Evolutionary conservation across 2,329 filamentous ascomycete genomes (phyloP), one percentile per base, ranked within the genome.

Genomic region (Claviceps sp.): DNA sequence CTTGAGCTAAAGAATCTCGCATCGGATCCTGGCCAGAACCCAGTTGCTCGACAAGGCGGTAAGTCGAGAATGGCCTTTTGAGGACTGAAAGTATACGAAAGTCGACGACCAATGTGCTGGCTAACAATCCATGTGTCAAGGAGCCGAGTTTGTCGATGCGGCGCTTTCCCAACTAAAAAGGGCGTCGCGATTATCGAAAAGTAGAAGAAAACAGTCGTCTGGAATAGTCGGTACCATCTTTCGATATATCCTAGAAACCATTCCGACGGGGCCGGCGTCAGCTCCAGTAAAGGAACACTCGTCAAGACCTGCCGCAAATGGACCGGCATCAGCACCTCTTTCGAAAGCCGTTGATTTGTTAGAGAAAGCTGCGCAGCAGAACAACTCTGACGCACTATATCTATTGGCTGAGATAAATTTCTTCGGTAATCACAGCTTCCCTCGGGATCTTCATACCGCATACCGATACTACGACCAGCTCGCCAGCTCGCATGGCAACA

Each of bases 371-470:
- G 73, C 76, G 14, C 66, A 67, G 16, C 68, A 73, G 55, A 78
- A 79, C 57, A 81, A 89, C 63, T 78, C 87, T 2, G 90, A 98
- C 65, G 93, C 93, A 5, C 79, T 97, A 46, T 95, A 85, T 63
- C 74, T 95, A 16, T 76, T 98, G 24, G 93, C 88, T 18, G 88
- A 98, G 65, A 84, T 98, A 77, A 95, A 94, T 72, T 97, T 97
- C 68, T 89, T 93, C 62, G 93, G 93, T 64, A 96, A 97, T 68
- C 95, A 85, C 68, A 86, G 87, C 22, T 79, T 96, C 62, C 90
- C 91, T 1, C 78, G 84, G 57, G 82, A 96, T 64, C 89, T 95
- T 59, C 74, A 78, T 36, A 75, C 79, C 47, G 88, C 93, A 0
- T 95, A 95, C 64, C 74, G 78, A 57, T 79, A 88, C 70, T 98